phyloP scores from a whole-genome alignment of 371 early-diverging fungal species.

The Mortierella sp. region DNA sequence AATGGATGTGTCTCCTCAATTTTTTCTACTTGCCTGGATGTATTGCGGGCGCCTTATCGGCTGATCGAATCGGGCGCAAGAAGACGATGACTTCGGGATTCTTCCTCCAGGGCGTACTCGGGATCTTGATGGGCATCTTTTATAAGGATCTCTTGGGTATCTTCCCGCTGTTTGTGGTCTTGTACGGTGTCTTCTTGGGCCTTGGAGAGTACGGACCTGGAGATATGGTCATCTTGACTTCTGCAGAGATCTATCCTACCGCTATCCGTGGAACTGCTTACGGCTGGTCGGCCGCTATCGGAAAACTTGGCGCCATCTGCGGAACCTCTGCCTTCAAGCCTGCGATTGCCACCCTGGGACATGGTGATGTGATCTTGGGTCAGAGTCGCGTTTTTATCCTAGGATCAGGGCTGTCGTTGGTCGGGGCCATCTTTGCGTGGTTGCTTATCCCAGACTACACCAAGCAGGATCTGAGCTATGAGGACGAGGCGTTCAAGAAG shows the following conservation, averaged over 20 bases:
- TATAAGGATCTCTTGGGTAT: conserved; percentile 59
- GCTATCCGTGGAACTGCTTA: conserved; percentile 71
- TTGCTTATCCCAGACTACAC: conserved; percentile 56
- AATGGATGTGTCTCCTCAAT: conserved; percentile 67
- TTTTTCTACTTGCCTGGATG: conserved; percentile 68
- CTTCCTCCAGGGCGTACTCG: conserved; percentile 63
- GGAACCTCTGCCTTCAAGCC: conserved; percentile 64
- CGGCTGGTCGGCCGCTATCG: conserved; percentile 69
- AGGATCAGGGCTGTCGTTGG: conserved; percentile 59
- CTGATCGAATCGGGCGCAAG: conserved; percentile 67
- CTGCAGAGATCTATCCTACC: conserved; percentile 67
- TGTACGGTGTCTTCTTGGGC: conserved; percentile 68
- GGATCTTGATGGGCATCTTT: conserved; percentile 66
- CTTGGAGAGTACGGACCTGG: conserved; percentile 71
- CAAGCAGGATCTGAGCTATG: conserved; percentile 58
- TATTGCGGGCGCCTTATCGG: conserved; percentile 64
- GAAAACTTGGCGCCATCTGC: conserved; percentile 63
- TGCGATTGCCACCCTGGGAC: conserved; percentile 49
- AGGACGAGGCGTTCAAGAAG: conserved; percentile 63
- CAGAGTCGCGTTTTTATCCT: conserved; percentile 64
- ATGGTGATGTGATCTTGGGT: conserved; percentile 52
- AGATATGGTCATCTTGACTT: conserved; percentile 62
- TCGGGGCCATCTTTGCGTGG: conserved; percentile 58
- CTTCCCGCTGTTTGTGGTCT: conserved; percentile 70
- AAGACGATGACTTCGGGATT: conserved; percentile 66